Evolutionary conservation across 176 grass and related monocot genomes (phyloP), one percentile per base, ranked within the genome.

Genomic region (Eremochloa ophiuroides): DNA sequence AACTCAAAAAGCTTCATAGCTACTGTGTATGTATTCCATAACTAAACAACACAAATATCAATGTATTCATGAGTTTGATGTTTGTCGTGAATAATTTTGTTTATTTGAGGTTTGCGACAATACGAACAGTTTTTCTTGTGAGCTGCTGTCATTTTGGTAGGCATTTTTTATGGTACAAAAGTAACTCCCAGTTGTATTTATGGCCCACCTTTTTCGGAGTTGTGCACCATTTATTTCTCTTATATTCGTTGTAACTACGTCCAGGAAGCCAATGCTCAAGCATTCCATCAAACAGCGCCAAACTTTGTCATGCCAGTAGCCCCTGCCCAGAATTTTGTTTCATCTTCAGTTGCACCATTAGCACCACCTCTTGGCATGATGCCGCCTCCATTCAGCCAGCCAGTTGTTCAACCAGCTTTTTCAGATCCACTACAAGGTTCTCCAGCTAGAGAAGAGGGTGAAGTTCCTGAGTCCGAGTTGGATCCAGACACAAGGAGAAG

Each of bases 401-500:
- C 87, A 74, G 70, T 90, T 84, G 56, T 77, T 90, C 89, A 84
- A 83, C 62, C 86, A 31, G 87, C 34, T 58, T 80, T 89, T 78
- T 79, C 84, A 68, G 95, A 94, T 87, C 58, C 86, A 80, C 73
- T 87, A 44, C 90, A 95, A 88, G 82, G 79, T 85, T 97, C 92
- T 92, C 93, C 92, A 82, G 92, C 82, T 67, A 93, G 90, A 87
- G 96, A 98, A 91, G 96, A 98, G 83, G 96, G 96, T 66, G 96
- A 98, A 76, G 96, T 98, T 83, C 90, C 90, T 60, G 96, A 98
- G 82, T 98, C 96, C 46, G 96, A 98, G 81, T 81, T 98, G 83
- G 96, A 98, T 69, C 96, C 96, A 50, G 91, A 98, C 62, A 98
- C 93, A 65, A 95, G 96, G 83, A 98, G 96, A 86, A 91, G 96